phyloP scores from a whole-genome alignment of 164 flowering plant species.

The Umbilicus rupestris region DNA sequence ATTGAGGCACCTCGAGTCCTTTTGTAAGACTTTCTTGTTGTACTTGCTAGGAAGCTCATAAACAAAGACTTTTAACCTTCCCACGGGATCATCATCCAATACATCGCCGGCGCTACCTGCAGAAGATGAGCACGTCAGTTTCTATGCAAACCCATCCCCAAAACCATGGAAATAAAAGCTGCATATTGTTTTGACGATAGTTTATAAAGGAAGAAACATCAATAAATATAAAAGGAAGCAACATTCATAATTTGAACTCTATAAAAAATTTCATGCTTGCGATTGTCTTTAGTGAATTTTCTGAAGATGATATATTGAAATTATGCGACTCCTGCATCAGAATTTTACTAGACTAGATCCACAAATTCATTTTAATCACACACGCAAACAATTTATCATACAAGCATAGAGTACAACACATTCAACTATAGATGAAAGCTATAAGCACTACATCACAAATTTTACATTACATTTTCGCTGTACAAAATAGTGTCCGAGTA shows the following conservation, averaged over 20 bases:
- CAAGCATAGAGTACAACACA: too few species aligned
- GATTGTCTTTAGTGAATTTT: too few species aligned
- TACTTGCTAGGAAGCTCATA: conserved; percentile 97
- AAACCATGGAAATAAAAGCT: not conserved
- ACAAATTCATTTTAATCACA: too few species aligned
- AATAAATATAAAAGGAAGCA: not conserved
- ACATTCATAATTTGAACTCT: not conserved
- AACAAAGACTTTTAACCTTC: conserved; percentile 89
- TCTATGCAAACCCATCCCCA: not conserved
- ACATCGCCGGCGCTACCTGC: conserved; percentile 99
- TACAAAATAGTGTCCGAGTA: too few species aligned
- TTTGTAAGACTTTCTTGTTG: conserved; percentile 80
- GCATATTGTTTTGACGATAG: not conserved
- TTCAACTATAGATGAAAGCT: too few species aligned
- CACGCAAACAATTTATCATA: too few species aligned
- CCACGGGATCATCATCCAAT: conserved; percentile 93
- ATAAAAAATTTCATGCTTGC: not conserved
- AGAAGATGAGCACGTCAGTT: conserved; percentile 10
- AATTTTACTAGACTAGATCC: too few species aligned
- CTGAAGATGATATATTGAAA: too few species aligned
- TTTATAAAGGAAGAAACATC: not conserved
- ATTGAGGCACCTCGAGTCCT: conserved; percentile 81
- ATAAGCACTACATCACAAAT: too few species aligned
- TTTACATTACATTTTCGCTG: too few species aligned
- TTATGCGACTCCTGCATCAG: too few species aligned